These are phyloP conservation scores for Hymenochaete sp. DNA, from an alignment of 1,284 basidiomycete species.

Conservation along the genomic window DNA sequence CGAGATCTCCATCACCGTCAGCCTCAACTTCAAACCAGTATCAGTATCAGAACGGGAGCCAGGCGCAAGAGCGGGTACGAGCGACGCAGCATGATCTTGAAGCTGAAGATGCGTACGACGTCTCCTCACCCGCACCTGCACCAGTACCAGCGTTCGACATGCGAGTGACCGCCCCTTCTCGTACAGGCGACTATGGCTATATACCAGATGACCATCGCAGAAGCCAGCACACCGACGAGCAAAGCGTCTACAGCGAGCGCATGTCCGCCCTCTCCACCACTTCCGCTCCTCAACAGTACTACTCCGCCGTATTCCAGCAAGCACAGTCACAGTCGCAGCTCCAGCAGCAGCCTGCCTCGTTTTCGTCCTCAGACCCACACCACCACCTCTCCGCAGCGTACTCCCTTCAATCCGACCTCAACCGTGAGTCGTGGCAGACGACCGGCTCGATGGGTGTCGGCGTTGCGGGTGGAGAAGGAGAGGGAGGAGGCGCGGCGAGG, in stretches of 20 bases:
- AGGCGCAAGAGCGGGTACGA: too few relatives aligned
- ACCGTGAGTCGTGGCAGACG: conserved; percentile 24
- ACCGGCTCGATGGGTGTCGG: too few relatives aligned
- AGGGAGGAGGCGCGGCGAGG: conserved; percentile 18
- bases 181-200: conserved; percentile 9
- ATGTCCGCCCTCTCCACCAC: conserved; percentile 11
- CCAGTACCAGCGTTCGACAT: conserved; percentile 7
- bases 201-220: too few relatives aligned
- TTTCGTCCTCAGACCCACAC: conserved; percentile 7
- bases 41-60: too few relatives aligned
- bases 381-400: conserved; percentile 11
- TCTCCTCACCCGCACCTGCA: too few relatives aligned
- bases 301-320: conserved; percentile 13
- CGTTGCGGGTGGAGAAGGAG: too few relatives aligned
- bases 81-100: too few relatives aligned
- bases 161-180: conserved; percentile 10
- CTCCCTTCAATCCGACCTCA: conserved; percentile 8
- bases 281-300: conserved; percentile 10
- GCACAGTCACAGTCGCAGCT: too few relatives aligned
- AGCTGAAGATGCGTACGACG: not conserved
- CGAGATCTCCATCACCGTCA: too few relatives aligned
- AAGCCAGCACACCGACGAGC: too few relatives aligned
- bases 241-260: conserved; percentile 15
- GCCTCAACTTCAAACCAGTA: too few relatives aligned
- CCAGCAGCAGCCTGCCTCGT: too few relatives aligned